Evolutionary conservation across 2,329 filamentous ascomycete species (phyloP).

Genomic region (Mycosphaerella sp.): DNA sequence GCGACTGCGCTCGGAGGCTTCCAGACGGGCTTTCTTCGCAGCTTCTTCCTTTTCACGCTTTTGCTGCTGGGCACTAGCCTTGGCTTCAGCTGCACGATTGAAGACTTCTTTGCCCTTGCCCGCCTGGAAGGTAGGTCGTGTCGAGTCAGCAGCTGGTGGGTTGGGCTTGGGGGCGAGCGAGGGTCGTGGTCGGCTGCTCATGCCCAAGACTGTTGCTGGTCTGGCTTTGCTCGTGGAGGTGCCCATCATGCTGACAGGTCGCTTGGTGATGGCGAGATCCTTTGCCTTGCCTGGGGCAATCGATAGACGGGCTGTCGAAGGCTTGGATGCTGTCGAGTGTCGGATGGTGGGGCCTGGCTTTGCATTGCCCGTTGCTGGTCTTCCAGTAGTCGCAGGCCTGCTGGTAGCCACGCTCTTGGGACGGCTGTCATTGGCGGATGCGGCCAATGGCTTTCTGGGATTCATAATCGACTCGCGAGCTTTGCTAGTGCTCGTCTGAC

Average conservation of each 20-base stretch:
- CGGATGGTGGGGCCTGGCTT: conserved; percentile 8
- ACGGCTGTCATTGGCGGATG: conserved; percentile 14
- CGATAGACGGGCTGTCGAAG: neutral
- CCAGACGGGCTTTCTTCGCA: conserved; percentile 41
- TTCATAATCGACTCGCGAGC: conserved; percentile 38
- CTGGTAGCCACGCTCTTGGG: conserved; percentile 23
- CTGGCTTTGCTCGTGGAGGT: neutral
- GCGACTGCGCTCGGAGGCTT: conserved; percentile 42
- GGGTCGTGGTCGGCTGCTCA: conserved; percentile 1
- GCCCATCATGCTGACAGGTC: neutral
- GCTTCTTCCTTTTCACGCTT: conserved; percentile 44
- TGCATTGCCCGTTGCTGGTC: neutral
- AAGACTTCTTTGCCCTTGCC: conserved; percentile 43
- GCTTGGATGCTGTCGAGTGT: conserved; percentile 4
- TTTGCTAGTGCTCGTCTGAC: conserved; percentile 43
- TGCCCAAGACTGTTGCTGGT: conserved; percentile 1
- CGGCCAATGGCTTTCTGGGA: conserved; percentile 10
- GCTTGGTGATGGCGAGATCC: conserved; percentile 1
- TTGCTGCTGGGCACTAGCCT: conserved; percentile 37
- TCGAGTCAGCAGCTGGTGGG: conserved; percentile 5
- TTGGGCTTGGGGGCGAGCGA: conserved; percentile 12
- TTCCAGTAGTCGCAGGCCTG: conserved; percentile 8
- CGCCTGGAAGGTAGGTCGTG: conserved; percentile 11
- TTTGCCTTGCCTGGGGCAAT: neutral
- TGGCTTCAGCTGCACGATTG: conserved; percentile 39